Conservation (phyloP, 2,329 filamentous ascomycete genomes). For the Stagonosporopsis chrysanthemi region DNA sequence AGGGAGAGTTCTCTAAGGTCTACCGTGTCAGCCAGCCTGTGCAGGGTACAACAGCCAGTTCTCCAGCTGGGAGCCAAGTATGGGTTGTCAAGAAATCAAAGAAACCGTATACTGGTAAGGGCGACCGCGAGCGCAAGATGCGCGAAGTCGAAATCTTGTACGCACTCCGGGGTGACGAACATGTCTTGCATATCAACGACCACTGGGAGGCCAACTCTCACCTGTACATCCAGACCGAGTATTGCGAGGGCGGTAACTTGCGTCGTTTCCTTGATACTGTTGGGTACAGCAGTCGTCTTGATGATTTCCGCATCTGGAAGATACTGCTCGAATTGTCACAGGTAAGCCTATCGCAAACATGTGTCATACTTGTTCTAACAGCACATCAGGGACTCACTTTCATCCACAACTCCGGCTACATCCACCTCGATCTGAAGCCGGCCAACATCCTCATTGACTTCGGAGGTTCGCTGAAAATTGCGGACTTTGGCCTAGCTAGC, state of each 20-base stretch:
- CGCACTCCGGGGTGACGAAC: conserved; percentile 78
- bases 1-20: conserved; percentile 92
- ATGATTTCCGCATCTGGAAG: conserved; percentile 99
- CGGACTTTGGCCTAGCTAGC: conserved; percentile 84
- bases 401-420: conserved; percentile 86
- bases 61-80: conserved; percentile 56
- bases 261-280: conserved; percentile 84
- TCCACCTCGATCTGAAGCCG: conserved; percentile 85
- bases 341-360: conserved; percentile 62
- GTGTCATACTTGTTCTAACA: conserved; percentile 30
- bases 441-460: conserved; percentile 84
- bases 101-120: conserved; percentile 76
- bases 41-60: conserved; percentile 34
- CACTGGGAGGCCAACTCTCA: conserved; percentile 87
- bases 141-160: conserved; percentile 83
- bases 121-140: conserved; percentile 82
- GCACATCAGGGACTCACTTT: conserved; percentile 78
- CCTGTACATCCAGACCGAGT: conserved; percentile 97
- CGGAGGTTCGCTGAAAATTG: conserved; percentile 83
- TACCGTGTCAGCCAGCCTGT: conserved; percentile 73
- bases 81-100: conserved; percentile 96
- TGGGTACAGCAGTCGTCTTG: conserved; percentile 83
- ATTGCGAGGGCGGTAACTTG: conserved; percentile 91
- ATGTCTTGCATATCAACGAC: conserved; percentile 83
- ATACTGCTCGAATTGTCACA: conserved; percentile 85